Base-by-base conservation (phyloP, 2,329 filamentous ascomycete species). In the Dactylonectria macrodidyma region DNA sequence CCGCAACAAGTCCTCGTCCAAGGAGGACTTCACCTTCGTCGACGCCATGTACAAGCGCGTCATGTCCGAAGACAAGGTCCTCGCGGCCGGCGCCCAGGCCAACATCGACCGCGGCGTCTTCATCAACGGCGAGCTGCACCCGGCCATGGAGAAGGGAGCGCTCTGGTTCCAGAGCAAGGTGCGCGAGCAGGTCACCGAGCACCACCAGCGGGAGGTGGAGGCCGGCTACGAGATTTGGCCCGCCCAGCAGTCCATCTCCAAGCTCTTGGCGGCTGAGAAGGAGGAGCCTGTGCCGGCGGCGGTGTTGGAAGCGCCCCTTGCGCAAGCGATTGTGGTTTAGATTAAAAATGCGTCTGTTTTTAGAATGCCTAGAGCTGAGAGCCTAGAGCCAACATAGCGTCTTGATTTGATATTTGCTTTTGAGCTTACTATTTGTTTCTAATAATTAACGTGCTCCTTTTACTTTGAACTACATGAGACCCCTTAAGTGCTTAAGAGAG, bases 101-200 rank as follows among this genome's bases (percentile, higher is more conserved):
- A 88, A 88, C 75, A 78, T 88, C 67, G 84, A 85, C 65, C 79
- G 81, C 1, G 86, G 85, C 2, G 81, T 87, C 22, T 88, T 86
- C 67, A 75, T 86, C 73, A 86, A 84, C 69, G 86, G 86, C 62
- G 83, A 87, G 71, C 76, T 87, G 64, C 86, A 88, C 70, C 85
- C 86, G 0, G 78, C 83, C n/a, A 82, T 83, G 72, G 86, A 88
- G 74, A 84, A 85, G 76, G 86, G 64, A 2, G 51, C 64, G 6
- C n/a, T 66, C 24, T 66, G 54, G 54, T 66, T 66, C 64, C 64
- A 66, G 38, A 54, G 24, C 19, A 47, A 14, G 48, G 62, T 65
- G 48, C 62, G 62, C 50, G 56, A 65, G n/a, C 19, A 16, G 9
- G 62, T 65, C 2, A 44, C 52, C 6, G 62, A 47, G 9, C 62